Conservation (phyloP, 805 yeast species). For the Wickerhamiella dianesei region DNA sequence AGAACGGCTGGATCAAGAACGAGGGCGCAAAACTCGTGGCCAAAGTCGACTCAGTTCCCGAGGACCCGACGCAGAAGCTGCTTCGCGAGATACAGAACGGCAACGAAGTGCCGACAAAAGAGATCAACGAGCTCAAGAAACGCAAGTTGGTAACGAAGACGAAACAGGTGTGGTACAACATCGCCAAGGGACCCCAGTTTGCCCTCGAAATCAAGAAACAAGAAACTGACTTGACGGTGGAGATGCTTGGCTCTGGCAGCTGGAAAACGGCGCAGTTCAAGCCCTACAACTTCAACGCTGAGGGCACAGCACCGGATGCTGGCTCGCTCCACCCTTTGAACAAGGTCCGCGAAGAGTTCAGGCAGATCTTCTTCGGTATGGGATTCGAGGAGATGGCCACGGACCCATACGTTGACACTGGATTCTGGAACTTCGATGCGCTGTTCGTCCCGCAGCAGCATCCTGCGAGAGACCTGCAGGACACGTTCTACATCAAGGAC, state of each 20-base stretch:
- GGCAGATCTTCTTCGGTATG: constrained; percentile 94
- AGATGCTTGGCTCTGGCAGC: constrained; percentile 70
- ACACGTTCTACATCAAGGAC: constrained; percentile 93
- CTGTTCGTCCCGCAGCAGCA: constrained; percentile 97
- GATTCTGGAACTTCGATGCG: constrained; percentile 98
- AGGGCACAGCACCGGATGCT: constrained; percentile 71
- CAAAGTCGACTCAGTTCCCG: constrained; percentile 39
- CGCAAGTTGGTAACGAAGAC: constrained; percentile 68
- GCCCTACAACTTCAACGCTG: constrained; percentile 90
- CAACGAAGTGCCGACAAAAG: constrained; percentile 53
- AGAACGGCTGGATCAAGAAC: constrained; percentile 90
- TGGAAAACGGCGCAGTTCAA: constrained; percentile 82
- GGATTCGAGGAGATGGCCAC: constrained; percentile 99
- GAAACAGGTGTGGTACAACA: constrained; percentile 61
- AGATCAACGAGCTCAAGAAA: constrained; percentile 75
- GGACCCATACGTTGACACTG: constrained; percentile 93
- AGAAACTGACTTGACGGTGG: constrained; percentile 90
- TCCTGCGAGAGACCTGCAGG: constrained; percentile 98
- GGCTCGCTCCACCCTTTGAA: constrained; percentile 96
- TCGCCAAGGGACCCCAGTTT: constrained; percentile 73
- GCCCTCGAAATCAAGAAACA: constrained; percentile 63
- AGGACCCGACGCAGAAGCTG: constrained; percentile 53
- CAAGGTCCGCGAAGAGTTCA: constrained; percentile 94
- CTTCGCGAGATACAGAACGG: constrained; percentile 39
- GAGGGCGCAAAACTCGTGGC: constrained; percentile 68